phyloP scores from a whole-genome alignment of 768 basidiomycete genomes.

The Mycena indigotica region DNA sequence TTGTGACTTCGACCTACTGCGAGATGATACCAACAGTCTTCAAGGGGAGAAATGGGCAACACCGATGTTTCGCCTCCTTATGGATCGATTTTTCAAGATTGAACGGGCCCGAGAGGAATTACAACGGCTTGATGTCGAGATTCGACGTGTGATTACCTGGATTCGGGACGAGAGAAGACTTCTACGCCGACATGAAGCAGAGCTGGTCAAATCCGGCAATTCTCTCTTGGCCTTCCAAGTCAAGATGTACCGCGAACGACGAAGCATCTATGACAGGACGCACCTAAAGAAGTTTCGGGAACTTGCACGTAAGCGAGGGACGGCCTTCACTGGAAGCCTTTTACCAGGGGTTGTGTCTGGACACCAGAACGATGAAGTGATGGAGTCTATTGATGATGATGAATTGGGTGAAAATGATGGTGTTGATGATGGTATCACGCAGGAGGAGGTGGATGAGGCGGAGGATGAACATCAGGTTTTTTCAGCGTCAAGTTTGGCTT shows the following conservation, averaged over 20 bases:
- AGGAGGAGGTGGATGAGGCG: neutral
- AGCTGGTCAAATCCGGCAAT: neutral
- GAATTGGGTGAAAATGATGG: neutral
- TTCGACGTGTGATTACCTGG: neutral
- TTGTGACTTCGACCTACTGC: constrained; percentile 26
- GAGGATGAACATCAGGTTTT: neutral
- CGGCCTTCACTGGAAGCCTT: constrained; percentile 2
- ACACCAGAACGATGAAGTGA: neutral
- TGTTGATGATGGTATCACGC: neutral
- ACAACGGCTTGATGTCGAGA: neutral
- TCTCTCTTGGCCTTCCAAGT: constrained; percentile 1
- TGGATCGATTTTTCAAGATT: neutral
- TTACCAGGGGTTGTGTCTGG: neutral
- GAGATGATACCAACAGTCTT: constrained; percentile 2
- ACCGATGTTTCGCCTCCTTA: neutral
- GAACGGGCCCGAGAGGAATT: neutral
- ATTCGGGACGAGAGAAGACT: neutral
- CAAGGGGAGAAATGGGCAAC: neutral
- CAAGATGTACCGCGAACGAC: neutral
- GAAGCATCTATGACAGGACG: constrained; percentile 1
- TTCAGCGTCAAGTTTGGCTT: neutral
- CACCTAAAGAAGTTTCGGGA: constrained; percentile 2
- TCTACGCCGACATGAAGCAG: neutral
- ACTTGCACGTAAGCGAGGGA: neutral
- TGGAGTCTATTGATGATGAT: neutral